Evolutionary conservation across 2,329 filamentous ascomycete genomes (phyloP), one percentile per base, ranked within the genome.

Genomic region (Diplodia mutila): DNA sequence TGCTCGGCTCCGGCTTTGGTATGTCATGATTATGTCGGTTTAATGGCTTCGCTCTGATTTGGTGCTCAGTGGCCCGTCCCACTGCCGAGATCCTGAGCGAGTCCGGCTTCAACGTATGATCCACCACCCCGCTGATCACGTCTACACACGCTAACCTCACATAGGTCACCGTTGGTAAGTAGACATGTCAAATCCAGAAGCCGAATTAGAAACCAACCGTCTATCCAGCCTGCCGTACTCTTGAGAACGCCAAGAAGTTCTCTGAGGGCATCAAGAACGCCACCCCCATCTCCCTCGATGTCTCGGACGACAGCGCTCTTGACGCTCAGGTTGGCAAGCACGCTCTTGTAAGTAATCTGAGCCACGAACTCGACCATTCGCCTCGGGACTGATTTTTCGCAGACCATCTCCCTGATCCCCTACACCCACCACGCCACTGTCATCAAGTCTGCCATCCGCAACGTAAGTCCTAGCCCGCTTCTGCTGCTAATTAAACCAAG

Each of bases 371-470:
- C 9, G 6, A 48, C 18, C 12, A 18, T 32, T 34, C 75, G 7
- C 32, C 21, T 91, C 9, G 4, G 11, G 9, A 37, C 48, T 79
- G 23, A 67, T 21, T 4, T 4, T 32, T 42, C 27, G n/a, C 29
- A 67, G 65, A 67, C 66, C 74, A 84, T 85, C 76, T 82, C 79
- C 52, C 77, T 98, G 80, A 97, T 98, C 74, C 94, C 94, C 61
- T 98, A 97, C 84, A 96, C 89, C 69, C 92, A 89, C 86, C 93
- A 97, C 80, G 91, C 90, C 54, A 85, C 86, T 67, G 93, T 97
- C 75, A 96, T 97, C 87, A 94, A 97, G 86, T 89, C 91, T 42
- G 94, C 93, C 71, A 97, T 98, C 82, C 88, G 90, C 75, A 87
- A 90, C 75, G 65, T 67, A 54, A 67, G 65, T 67, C 42, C 2